phyloP scores from a whole-genome alignment of 148 eudicot species.

The Chenopodium album region DNA sequence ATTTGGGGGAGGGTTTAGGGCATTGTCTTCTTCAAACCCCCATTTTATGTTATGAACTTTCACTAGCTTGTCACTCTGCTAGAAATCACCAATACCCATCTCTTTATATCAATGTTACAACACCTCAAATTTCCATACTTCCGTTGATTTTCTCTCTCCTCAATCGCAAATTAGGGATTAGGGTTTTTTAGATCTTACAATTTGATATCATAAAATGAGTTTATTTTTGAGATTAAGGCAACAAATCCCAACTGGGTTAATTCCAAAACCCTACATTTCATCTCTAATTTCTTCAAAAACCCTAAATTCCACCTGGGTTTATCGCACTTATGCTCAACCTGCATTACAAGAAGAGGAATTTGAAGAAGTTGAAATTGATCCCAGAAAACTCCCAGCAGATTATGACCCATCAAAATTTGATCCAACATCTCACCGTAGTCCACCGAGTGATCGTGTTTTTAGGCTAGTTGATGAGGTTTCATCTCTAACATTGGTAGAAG shows the following conservation, averaged over 20 bases:
- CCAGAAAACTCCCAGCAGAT: constrained; percentile 81
- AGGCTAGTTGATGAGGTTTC: constrained; percentile 85
- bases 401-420: constrained; percentile 85
- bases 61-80: no score
- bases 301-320: constrained; percentile 24
- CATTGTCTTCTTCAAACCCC: neutral
- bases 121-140: neutral
- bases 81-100: no score
- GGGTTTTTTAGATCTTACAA: neutral
- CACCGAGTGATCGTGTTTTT: constrained; percentile 75
- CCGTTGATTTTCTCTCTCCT: neutral
- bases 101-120: neutral
- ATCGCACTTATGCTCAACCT: constrained; percentile 53
- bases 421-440: constrained; percentile 75
- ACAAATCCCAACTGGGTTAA: constrained; percentile 41
- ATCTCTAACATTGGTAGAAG: constrained; percentile 60
- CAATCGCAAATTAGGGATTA: neutral
- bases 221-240: constrained; percentile 53
- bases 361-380: constrained; percentile 81
- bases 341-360: constrained; percentile 51
- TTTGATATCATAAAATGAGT: constrained; percentile 42
- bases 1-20: neutral
- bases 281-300: constrained; percentile 19
- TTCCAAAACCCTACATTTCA: constrained; percentile 32
- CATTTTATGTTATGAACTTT: neutral